Conservation (phyloP, 495 filamentous ascomycete species). For the Terfezia claveryi region DNA sequence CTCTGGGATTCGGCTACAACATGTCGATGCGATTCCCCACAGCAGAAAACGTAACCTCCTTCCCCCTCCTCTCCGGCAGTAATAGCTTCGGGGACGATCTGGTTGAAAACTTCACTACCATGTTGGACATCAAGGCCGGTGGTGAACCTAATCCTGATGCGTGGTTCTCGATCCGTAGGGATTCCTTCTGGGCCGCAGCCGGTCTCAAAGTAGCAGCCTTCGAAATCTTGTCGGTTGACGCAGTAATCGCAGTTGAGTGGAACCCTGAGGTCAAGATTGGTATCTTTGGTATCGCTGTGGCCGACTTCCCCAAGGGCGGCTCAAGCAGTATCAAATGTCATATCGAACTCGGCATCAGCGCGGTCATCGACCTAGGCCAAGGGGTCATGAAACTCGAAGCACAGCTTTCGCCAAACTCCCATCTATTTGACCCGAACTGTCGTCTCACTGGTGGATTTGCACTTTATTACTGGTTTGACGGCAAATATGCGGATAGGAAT, state of each 20-base stretch:
- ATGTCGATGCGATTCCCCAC: slow-evolving; percentile 18
- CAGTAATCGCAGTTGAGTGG: slow-evolving; percentile 20
- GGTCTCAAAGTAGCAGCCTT: slow-evolving; percentile 25
- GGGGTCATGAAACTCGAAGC: slow-evolving; percentile 25
- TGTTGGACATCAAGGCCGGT: neutral
- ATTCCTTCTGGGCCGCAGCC: slow-evolving; percentile 23
- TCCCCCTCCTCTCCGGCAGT: slow-evolving; percentile 22
- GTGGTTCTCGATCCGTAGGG: slow-evolving; percentile 13
- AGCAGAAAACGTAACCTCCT: slow-evolving; percentile 18
- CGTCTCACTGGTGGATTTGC: slow-evolving; percentile 30
- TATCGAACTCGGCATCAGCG: slow-evolving; percentile 25
- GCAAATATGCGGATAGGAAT: slow-evolving; percentile 1
- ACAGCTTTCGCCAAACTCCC: slow-evolving; percentile 25
- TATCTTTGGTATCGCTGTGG: slow-evolving; percentile 23
- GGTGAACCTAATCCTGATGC: neutral
- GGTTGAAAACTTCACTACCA: neutral
- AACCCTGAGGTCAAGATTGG: slow-evolving; percentile 19
- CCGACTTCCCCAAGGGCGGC: slow-evolving; percentile 17
- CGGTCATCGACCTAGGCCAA: slow-evolving; percentile 19
- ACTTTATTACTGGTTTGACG: slow-evolving; percentile 27
- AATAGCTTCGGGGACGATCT: slow-evolving; percentile 1
- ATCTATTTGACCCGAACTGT: slow-evolving; percentile 23
- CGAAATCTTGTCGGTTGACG: slow-evolving; percentile 22
- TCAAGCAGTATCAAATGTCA: slow-evolving; percentile 16
- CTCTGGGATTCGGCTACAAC: slow-evolving; percentile 29